These are phyloP conservation scores for Seiridium cupressi DNA, from an alignment of 2,329 filamentous ascomycete species.

Conservation along the genomic window DNA sequence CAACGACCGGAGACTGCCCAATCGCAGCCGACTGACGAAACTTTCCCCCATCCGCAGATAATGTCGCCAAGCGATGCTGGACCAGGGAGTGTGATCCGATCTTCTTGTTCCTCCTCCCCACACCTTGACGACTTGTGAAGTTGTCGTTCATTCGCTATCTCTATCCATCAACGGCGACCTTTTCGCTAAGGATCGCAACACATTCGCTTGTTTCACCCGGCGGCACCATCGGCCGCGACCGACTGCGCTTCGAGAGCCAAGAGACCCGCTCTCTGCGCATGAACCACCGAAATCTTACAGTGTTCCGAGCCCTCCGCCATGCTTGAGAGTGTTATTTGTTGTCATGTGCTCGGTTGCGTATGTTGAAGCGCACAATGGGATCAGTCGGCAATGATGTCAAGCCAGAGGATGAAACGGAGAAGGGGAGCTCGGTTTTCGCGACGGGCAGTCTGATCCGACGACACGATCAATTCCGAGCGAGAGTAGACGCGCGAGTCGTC, in stretches of 20 bases:
- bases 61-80: background rate
- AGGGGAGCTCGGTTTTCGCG: slow-evolving; percentile 5
- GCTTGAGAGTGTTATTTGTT: background rate
- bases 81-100: background rate
- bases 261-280: background rate
- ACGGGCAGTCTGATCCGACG: slow-evolving; percentile 13
- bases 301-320: background rate
- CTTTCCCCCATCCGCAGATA: background rate
- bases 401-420: slow-evolving; percentile 4
- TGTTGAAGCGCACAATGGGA: slow-evolving; percentile 2
- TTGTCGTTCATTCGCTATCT: background rate
- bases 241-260: background rate
- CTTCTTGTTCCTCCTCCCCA: background rate
- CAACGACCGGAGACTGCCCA: background rate
- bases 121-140: background rate
- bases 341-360: background rate
- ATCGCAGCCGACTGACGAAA: background rate
- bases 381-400: background rate
- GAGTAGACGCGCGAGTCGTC: slow-evolving; percentile 14
- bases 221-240: background rate
- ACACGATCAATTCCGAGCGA: slow-evolving; percentile 14
- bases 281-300: background rate
- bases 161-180: background rate
- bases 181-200: background rate
- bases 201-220: background rate